Percentiles rank a stretch among this genome's conserved stretches.
These are phyloP conservation scores for Colletotrichum sp. DNA, from an alignment of 2,329 filamentous ascomycete species.

Conservation along the genomic window DNA sequence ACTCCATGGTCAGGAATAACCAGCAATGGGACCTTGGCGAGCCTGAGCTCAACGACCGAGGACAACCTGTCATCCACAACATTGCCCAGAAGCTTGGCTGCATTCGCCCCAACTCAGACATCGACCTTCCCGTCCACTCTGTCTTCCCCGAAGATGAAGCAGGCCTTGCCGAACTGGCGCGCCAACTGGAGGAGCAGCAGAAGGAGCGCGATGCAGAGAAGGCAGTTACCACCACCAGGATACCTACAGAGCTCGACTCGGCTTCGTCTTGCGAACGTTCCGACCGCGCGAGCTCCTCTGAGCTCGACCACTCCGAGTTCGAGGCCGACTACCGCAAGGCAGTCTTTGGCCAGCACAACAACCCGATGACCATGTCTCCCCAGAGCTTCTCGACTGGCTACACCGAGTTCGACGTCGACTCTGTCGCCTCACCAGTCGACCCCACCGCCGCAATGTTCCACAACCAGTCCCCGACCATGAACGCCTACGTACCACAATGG, in stretches of 20 bases:
- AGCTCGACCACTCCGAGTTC: constrained; percentile 60
- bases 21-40: constrained; percentile 68
- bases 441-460: constrained; percentile 38
- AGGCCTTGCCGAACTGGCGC: constrained; percentile 60
- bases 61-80: constrained; percentile 68
- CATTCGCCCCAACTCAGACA: constrained; percentile 66
- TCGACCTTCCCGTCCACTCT: constrained; percentile 61
- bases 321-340: constrained; percentile 59
- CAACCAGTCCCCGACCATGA: constrained; percentile 36
- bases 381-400: constrained; percentile 52
- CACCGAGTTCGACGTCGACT: constrained; percentile 47
- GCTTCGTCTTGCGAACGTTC: constrained; percentile 35
- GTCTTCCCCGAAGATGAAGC: constrained; percentile 67
- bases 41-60: constrained; percentile 66
- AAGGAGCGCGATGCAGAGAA: constrained; percentile 40
- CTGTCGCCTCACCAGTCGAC: constrained; percentile 37
- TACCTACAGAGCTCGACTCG: constrained; percentile 38
- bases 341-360: constrained; percentile 40
- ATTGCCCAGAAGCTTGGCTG: constrained; percentile 69
- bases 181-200: constrained; percentile 55
- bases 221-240: constrained; percentile 10
- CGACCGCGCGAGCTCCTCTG: constrained; percentile 59
- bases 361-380: constrained; percentile 55
- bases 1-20: constrained; percentile 64
- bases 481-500: constrained; percentile 29